Evolutionary conservation across 202 grass and related monocot genomes (phyloP).

Genomic region (Setaria italica): DNA sequence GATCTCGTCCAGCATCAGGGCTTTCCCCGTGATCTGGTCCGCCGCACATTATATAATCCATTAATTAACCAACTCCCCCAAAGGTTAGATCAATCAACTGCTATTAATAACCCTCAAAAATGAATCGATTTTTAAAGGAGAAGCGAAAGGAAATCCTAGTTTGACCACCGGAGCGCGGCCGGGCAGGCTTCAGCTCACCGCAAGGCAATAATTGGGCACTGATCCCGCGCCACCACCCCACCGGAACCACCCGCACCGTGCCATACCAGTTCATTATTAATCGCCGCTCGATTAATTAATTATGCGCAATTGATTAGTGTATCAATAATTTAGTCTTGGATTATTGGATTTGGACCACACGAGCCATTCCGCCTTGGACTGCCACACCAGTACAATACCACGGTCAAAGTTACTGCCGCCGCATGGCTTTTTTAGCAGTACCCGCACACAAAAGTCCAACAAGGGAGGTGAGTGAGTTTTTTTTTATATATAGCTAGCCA

Average conservation of each 20-base stretch:
- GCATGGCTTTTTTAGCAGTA: neutral
- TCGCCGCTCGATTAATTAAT: neutral
- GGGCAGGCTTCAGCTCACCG: neutral
- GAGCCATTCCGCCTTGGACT: neutral
- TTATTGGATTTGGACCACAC: conserved; percentile 30
- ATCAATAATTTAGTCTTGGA: neutral
- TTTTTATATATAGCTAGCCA: neutral
- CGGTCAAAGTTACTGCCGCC: conserved; percentile 25
- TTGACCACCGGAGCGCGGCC: conserved; percentile 24
- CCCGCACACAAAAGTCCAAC: conserved; percentile 20
- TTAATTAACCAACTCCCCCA: neutral
- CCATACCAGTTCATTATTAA: conserved; percentile 32
- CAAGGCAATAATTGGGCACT: conserved; percentile 49
- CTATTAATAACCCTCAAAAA: too few species aligned
- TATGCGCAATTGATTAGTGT: neutral
- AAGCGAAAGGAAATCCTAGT: neutral
- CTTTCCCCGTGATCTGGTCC: conserved; percentile 72
- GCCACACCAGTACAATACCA: neutral
- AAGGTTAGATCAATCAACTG: neutral
- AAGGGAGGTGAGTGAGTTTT: neutral
- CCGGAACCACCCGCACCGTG: conserved; percentile 36
- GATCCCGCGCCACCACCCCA: conserved; percentile 25
- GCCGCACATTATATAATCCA: neutral
- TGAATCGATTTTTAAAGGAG: neutral
- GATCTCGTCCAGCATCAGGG: conserved; percentile 86